Evolutionary conservation across 176 grass and related monocot genomes (phyloP).

Genomic region (Olyra latifolia): DNA sequence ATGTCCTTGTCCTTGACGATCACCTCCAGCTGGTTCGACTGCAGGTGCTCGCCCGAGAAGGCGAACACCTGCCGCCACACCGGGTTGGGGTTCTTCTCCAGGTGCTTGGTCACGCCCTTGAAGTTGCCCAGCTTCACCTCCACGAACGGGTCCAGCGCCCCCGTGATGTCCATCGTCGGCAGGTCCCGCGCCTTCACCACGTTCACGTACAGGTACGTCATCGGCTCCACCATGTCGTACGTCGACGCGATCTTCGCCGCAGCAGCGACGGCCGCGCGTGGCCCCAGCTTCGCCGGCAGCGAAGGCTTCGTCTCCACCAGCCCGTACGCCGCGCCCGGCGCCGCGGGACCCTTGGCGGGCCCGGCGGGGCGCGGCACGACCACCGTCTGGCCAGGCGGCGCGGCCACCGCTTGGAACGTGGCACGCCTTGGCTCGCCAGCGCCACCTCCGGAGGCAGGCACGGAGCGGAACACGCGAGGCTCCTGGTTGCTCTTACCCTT

Average conservation of each 20-base stretch:
- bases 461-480: conserved; percentile 38
- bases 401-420: conserved; percentile 17
- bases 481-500: conserved; percentile 19
- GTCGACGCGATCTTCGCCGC: conserved; percentile 66
- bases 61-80: conserved; percentile 80
- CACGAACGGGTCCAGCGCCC: conserved; percentile 79
- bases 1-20: conserved; percentile 75
- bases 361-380: conserved; percentile 27
- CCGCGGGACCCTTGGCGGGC: not conserved
- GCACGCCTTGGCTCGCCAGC: not conserved
- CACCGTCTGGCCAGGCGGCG: conserved; percentile 48
- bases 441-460: not conserved
- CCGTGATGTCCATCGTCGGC: conserved; percentile 60
- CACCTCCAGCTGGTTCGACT: conserved; percentile 59
- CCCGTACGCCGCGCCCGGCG: conserved; percentile 8
- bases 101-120: conserved; percentile 55
- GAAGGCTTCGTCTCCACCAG: conserved; percentile 44
- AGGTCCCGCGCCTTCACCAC: conserved; percentile 84
- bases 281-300: conserved; percentile 45
- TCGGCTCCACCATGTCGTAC: conserved; percentile 74
- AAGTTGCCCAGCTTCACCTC: conserved; percentile 86
- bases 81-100: conserved; percentile 75
- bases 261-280: conserved; percentile 2
- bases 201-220: conserved; percentile 67
- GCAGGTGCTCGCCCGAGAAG: conserved; percentile 63